Evolutionary conservation across 2,329 filamentous ascomycete genomes (phyloP), one percentile per base, ranked within the genome.

Genomic region (Xylariaceae sp.): DNA sequence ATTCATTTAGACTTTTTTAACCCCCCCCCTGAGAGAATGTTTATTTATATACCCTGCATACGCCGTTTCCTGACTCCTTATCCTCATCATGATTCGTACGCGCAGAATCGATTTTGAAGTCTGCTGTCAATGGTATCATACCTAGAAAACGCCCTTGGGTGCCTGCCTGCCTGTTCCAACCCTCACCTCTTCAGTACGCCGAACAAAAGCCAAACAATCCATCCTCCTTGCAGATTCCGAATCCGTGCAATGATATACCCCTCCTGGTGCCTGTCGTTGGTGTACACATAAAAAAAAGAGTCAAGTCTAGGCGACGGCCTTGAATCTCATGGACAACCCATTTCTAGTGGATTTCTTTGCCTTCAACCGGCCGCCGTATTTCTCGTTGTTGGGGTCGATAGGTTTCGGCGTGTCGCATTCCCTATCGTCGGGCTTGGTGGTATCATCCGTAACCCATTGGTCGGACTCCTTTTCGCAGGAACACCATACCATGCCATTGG

Each of bases 401-500:
- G 43, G 41, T 7, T 41, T 54, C 12, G 48, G 21, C 19, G 40
- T 57, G 10, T 20, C 26, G 2, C 37, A 42, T 9, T 52, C 44
- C 20, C 53, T 18, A 18, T 50, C 32, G 20, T 21, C 23, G 7
- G 53, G 50, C 7, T 45, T 21, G 12, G 44, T 19, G 37, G 44
- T 9, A 20, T 29, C 32, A 12, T 3, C 9, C 5, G 32, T 37
- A 20, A 45, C 40, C 58, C 59, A 59, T 16, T 47, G 51, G 32
- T 61, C 56, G 1, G 48, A 41, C 19, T 32, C 41, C 19, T 48
- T 58, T 3, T 59, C 50, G 4, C 54, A 20, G 1, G 47, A 59
- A 16, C 59, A 57, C 67, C 67, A 66, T 2, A 70, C 69, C 12
- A 76, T 57, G 1, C 78, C 77, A 14, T 75, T 75, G 29, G 71